Evolutionary conservation across 164 flowering plant genomes (phyloP), one percentile per base, ranked within the genome.

Genomic region (Chimonanthus salicifolius): DNA sequence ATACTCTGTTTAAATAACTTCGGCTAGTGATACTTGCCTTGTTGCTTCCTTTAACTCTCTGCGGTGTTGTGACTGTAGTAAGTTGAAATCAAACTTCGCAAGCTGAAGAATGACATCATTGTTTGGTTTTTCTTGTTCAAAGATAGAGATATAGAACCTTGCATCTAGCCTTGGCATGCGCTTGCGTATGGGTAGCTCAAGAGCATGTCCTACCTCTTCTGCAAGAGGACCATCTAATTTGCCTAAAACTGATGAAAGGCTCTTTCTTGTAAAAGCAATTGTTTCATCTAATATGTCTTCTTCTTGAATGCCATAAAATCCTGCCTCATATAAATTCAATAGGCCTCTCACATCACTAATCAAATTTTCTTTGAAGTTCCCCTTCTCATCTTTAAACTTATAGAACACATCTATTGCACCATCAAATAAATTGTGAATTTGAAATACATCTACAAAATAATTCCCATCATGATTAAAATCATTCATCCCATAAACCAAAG

Each of bases 141-240:
- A 77, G 69, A 71, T 11, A 9, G 58, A 33, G 45, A 81, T 76
- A 60, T 80, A 73, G 74, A 64, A 33, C 67, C 75, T 82, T 10
- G 72, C 72, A 58, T n/a, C 76, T 66, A 85, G 71, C 71, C 80
- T 82, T 54, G 87, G 69, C 46, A 84, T 66, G 72, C 85, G 83
- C 72, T 79, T 86, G 75, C 82, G 86, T 47, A 67, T 75, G 18
- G 90, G 90, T 66, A 80, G 64, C 21, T 67, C 62, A 10, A 88
- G 66, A 10, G 85, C 82, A 51, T 51, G 58, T 8, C 11, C 58
- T 7, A 51, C 58, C 13, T 51, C 0, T 51, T 7, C 58, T 51
- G 58, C 58, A 51, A 51, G 58, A 51, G 58, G 58, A 51, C 58
- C 58, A 51, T 51, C 58, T 8, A 51, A 13, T 3, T 51, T 9